phyloP scores from a whole-genome alignment of 441 rosid species.

The Daphne laureola region DNA sequence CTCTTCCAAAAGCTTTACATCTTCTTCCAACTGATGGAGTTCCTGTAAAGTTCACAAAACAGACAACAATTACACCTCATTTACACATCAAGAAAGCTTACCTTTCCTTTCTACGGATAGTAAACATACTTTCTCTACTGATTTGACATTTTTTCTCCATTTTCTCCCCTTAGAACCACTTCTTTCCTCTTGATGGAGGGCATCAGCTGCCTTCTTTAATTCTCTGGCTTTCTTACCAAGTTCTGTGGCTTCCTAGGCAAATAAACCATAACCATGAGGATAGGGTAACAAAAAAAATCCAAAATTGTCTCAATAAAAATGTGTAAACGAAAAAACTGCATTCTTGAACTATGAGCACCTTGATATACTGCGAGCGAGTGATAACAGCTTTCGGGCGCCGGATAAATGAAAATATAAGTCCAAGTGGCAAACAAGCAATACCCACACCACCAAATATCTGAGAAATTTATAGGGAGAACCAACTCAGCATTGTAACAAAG shows the following conservation, averaged over 20 bases:
- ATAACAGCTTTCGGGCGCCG: constrained; percentile 97
- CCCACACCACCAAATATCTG: constrained; percentile 99
- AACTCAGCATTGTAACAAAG: background rate
- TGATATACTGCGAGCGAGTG: constrained; percentile 91
- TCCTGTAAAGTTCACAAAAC: constrained; percentile 47
- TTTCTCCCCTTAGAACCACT: constrained; percentile 90
- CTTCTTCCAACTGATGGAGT: constrained; percentile 89
- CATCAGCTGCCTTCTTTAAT: constrained; percentile 89
- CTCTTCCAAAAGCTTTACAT: constrained; percentile 93
- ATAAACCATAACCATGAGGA: constrained; percentile 4
- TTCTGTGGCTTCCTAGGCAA: constrained; percentile 90
- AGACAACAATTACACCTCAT: background rate
- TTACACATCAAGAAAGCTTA: too few species aligned
- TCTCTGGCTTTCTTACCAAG: constrained; percentile 96
- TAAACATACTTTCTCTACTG: constrained; percentile 74
- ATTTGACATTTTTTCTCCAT: constrained; percentile 94
- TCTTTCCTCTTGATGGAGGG: constrained; percentile 93
- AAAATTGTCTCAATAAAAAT: background rate
- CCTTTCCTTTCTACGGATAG: background rate
- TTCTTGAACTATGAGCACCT: constrained; percentile 36
- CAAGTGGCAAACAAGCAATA: constrained; percentile 85
- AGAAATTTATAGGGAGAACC: constrained; percentile 12
- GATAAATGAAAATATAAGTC: constrained; percentile 86
- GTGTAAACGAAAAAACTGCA: constrained; percentile 2
- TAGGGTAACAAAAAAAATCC: constrained; percentile 7